phyloP scores from a whole-genome alignment of 2,329 filamentous ascomycete genomes.

The Hirsutella thompsonii region DNA sequence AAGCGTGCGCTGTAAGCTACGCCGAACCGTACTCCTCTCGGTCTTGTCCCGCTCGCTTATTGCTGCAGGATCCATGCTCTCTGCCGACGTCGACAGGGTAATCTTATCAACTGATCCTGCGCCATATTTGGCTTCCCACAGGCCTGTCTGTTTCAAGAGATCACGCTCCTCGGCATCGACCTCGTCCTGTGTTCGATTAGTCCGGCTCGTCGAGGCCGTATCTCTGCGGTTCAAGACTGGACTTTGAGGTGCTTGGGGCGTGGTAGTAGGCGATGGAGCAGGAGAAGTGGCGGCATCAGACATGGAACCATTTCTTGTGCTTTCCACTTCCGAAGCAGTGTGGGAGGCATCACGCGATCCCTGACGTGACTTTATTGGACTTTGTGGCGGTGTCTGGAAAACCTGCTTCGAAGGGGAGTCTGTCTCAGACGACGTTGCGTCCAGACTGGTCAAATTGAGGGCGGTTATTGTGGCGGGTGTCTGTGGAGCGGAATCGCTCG shows the following conservation, averaged over 20 bases:
- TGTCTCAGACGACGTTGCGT: constrained; percentile 7
- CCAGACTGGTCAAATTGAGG: constrained; percentile 8
- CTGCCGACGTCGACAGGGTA: constrained; percentile 21
- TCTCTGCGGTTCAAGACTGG: constrained; percentile 10
- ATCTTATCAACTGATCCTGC: constrained; percentile 18
- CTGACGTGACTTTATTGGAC: constrained; percentile 11
- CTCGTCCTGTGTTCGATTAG: constrained; percentile 23
- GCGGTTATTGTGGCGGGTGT: constrained; percentile 13
- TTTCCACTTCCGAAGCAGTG: constrained; percentile 10
- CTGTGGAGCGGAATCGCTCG: constrained; percentile 12
- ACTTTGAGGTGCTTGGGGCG: constrained; percentile 8
- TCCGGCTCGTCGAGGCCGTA: constrained; percentile 6
- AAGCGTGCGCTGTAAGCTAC: constrained; percentile 80
- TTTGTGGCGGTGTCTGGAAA: constrained; percentile 18
- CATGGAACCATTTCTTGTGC: constrained; percentile 16
- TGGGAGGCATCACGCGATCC: not conserved
- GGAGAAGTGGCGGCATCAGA: constrained; percentile 18
- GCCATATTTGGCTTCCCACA: constrained; percentile 33
- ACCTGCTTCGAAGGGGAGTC: constrained; percentile 15
- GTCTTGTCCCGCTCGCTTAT: constrained; percentile 25
- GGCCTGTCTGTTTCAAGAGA: constrained; percentile 53
- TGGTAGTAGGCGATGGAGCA: constrained; percentile 11
- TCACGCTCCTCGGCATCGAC: constrained; percentile 56
- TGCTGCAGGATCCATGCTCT: constrained; percentile 12
- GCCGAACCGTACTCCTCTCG: constrained; percentile 58